Conservation (phyloP, 257 asterid species). For the Lithospermum erythrorhizon region DNA sequence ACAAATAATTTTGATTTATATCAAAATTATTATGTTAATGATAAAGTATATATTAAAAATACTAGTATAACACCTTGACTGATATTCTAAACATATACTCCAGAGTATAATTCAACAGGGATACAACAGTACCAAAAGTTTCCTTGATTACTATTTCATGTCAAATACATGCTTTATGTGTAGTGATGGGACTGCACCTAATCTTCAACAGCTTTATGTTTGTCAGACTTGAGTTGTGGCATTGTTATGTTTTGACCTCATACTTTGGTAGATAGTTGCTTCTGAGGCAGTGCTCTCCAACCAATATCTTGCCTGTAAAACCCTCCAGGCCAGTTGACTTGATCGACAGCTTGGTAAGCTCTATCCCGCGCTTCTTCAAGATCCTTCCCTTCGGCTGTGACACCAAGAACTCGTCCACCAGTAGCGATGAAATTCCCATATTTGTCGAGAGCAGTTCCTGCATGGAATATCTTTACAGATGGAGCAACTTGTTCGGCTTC, state of each 20-base stretch:
- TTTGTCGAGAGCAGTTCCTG: constrained; percentile 59
- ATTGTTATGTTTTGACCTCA: background rate
- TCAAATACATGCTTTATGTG: too few relatives aligned
- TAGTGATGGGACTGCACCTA: too few relatives aligned
- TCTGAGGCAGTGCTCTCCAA: constrained; percentile 59
- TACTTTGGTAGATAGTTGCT: constrained; percentile 17
- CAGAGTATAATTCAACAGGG: too few relatives aligned
- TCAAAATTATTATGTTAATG: too few relatives aligned
- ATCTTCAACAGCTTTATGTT: background rate
- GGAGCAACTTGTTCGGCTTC: constrained; percentile 72
- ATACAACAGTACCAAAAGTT: too few relatives aligned
- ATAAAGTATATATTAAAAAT: too few relatives aligned
- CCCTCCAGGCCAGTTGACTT: constrained; percentile 65
- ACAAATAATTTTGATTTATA: too few relatives aligned
- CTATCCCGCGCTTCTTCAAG: constrained; percentile 77
- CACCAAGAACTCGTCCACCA: constrained; percentile 91
- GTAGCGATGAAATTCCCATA: constrained; percentile 60
- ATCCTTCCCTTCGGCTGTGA: constrained; percentile 70
- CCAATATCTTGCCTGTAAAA: constrained; percentile 80
- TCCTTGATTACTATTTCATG: too few relatives aligned
- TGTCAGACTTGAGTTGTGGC: background rate
- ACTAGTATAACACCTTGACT: too few relatives aligned
- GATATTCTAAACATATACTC: too few relatives aligned
- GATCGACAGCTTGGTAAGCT: constrained; percentile 64
- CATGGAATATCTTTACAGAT: constrained; percentile 65